Evolutionary conservation across 768 basidiomycete genomes (phyloP).

Genomic region (Phylloporus sp.): DNA sequence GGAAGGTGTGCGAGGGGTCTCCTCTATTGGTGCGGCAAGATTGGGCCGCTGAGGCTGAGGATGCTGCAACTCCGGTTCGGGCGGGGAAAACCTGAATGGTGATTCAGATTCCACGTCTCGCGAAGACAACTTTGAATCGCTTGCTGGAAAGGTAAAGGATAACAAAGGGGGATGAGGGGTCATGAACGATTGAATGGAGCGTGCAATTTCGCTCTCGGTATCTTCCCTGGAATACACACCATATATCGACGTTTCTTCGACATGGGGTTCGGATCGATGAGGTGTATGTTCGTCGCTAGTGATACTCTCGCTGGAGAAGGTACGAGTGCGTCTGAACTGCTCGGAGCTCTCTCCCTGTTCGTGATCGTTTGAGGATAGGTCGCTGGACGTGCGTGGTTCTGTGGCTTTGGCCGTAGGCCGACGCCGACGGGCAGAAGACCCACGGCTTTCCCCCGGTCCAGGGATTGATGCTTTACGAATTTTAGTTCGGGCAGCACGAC

Average conservation of each 20-base stretch:
- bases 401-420: constrained; percentile 23
- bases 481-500: constrained; percentile 90
- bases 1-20: constrained; percentile 56
- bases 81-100: constrained; percentile 32
- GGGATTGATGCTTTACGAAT: constrained; percentile 80
- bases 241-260: constrained; percentile 77
- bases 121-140: constrained; percentile 8
- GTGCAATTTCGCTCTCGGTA: constrained; percentile 37
- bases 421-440: constrained; percentile 48
- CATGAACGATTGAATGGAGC: constrained; percentile 18
- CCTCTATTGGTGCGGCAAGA: constrained; percentile 28
- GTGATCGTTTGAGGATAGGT: constrained; percentile 50
- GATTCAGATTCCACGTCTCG: constrained; percentile 16
- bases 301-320: constrained; percentile 35
- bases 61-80: constrained; percentile 50
- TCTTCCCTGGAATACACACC: constrained; percentile 72
- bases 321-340: constrained; percentile 30
- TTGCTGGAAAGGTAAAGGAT: constrained; percentile 22
- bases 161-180: constrained; percentile 18
- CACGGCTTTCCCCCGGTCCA: constrained; percentile 78
- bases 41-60: constrained; percentile 56
- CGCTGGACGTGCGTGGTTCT: constrained; percentile 61
- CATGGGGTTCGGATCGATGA: constrained; percentile 65
- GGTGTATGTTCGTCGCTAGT: constrained; percentile 37
- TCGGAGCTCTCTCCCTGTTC: constrained; percentile 58